phyloP scores from a whole-genome alignment of 2,329 filamentous ascomycete species.

The Pseudogymnoascus sp. region DNA sequence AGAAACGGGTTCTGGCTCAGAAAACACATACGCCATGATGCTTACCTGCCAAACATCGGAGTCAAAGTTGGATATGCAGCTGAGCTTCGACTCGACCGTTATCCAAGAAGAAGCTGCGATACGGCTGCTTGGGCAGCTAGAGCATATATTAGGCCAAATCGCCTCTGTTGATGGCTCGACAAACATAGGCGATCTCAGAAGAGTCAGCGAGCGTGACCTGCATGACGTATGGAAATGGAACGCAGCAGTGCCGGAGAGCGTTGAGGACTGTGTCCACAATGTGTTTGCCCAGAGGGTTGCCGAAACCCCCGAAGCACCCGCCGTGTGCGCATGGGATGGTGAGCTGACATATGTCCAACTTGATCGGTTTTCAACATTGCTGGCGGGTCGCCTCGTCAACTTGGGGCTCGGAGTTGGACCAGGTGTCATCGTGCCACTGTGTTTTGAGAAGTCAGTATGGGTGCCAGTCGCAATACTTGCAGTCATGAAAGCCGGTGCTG shows the following conservation, averaged over 20 bases:
- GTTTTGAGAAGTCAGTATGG: conserved; percentile 23
- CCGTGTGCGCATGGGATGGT: conserved; percentile 20
- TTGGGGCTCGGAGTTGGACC: not conserved
- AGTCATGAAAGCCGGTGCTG: conserved; percentile 23
- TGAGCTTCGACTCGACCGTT: not conserved
- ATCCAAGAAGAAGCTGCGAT: too few species aligned
- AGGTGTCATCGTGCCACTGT: conserved; percentile 19
- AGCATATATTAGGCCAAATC: too few species aligned
- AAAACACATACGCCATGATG: not conserved
- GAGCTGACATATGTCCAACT: conserved; percentile 20
- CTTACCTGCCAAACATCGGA: not conserved
- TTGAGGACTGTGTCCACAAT: not conserved
- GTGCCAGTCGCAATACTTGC: conserved; percentile 20
- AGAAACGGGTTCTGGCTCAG: not conserved
- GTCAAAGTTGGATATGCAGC: not conserved
- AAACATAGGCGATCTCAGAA: not conserved
- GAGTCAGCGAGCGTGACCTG: not conserved
- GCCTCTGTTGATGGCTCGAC: too few species aligned
- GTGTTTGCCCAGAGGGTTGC: conserved; percentile 14
- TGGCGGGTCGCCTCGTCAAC: conserved; percentile 16
- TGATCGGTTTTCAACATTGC: conserved; percentile 10
- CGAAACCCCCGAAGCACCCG: conserved; percentile 13
- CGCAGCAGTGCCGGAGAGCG: not conserved
- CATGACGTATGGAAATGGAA: not conserved
- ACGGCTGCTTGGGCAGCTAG: too few species aligned